A percentile compares a stretch with the other conserved stretches of the same genome.
These are phyloP conservation scores for Sclerotiophoma versabilis DNA, from an alignment of 2,329 filamentous ascomycete genomes.

Conservation along the genomic window DNA sequence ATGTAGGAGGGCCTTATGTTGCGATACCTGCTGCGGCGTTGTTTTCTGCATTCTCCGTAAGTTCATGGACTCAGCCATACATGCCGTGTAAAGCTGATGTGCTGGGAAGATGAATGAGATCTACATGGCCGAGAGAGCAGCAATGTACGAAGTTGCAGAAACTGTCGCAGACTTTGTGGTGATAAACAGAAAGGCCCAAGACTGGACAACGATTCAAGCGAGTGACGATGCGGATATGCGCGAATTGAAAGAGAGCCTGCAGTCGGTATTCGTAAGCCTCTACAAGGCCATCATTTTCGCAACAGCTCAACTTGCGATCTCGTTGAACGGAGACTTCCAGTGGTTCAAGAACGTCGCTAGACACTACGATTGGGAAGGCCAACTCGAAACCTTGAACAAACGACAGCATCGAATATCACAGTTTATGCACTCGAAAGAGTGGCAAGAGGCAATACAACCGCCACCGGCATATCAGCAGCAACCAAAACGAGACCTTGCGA, in stretches of 20 bases:
- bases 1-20: constrained; percentile 26
- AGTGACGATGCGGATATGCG: constrained; percentile 23
- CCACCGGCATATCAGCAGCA: background rate
- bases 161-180: constrained; percentile 22
- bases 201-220: constrained; percentile 10
- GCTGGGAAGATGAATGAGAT: constrained; percentile 19
- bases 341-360: constrained; percentile 23
- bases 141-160: constrained; percentile 23
- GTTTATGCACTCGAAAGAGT: constrained; percentile 8
- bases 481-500: background rate
- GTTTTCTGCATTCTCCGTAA: constrained; percentile 27
- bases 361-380: constrained; percentile 27
- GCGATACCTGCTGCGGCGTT: constrained; percentile 26
- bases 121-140: constrained; percentile 18
- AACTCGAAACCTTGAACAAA: constrained; percentile 20
- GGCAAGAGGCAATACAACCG: constrained; percentile 1
- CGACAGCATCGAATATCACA: constrained; percentile 9
- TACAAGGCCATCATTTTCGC: constrained; percentile 24
- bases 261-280: constrained; percentile 20
- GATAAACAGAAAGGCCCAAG: constrained; percentile 19
- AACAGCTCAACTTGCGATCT: constrained; percentile 23
- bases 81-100: background rate
- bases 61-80: background rate
- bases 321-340: constrained; percentile 19
- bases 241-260: constrained; percentile 20